Evolutionary conservation across 306 rosid genomes (phyloP).

Genomic region (Citrullus colocynthis): DNA sequence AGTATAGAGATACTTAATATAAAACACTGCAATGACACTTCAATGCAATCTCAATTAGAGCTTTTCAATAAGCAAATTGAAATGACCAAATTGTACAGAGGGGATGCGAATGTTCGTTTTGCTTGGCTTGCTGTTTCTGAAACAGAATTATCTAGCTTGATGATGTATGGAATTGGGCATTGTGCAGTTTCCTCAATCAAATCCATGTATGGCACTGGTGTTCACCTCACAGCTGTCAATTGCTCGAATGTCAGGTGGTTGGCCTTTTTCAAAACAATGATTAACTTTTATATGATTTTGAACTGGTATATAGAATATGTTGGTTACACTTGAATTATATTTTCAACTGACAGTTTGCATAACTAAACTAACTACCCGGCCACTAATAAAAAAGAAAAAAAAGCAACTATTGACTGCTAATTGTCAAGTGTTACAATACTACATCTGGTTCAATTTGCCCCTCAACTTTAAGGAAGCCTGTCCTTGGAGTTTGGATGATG

Average conservation of each 20-base stretch:
- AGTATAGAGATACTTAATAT: conserved; percentile 34
- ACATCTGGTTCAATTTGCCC: background rate
- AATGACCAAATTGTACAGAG: conserved; percentile 39
- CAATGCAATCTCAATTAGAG: conserved; percentile 43
- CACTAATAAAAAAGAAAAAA: background rate
- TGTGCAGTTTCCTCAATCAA: conserved; percentile 19
- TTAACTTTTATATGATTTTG: background rate
- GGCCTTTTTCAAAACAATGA: background rate
- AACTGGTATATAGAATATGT: background rate
- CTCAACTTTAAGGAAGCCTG: background rate
- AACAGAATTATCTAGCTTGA: conserved; percentile 38
- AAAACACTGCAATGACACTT: conserved; percentile 26
- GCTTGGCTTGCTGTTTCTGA: conserved; percentile 77
- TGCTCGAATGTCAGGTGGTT: conserved; percentile 14
- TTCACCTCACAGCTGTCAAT: conserved; percentile 17
- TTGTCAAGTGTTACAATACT: background rate
- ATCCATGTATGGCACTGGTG: conserved; percentile 20
- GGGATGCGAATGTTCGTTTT: conserved; percentile 54
- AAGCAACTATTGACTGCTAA: background rate
- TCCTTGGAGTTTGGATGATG: background rate
- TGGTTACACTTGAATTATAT: background rate
- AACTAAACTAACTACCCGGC: background rate
- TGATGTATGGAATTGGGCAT: conserved; percentile 60
- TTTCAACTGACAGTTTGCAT: background rate
- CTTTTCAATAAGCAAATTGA: conserved; percentile 73